Percentiles rank a stretch among this genome's conserved stretches.
Conservation (phyloP, 768 basidiomycete genomes). For the Steccherinum ochraceum region DNA sequence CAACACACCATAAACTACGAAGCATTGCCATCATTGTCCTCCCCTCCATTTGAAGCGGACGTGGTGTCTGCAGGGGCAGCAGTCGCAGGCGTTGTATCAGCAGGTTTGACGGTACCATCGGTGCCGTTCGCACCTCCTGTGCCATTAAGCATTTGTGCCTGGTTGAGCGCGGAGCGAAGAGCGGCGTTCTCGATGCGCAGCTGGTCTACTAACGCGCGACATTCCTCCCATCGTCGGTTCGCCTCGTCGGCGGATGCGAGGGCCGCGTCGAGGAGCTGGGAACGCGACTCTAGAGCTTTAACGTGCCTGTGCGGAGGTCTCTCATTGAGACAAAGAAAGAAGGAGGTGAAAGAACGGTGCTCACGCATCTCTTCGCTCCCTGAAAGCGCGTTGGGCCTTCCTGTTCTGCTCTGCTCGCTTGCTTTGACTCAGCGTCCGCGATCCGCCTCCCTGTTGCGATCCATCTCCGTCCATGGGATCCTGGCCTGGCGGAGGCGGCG, state of each 20-base stretch:
- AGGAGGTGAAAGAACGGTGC: conserved; percentile 23
- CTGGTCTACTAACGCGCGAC: conserved; percentile 83
- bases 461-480: neutral
- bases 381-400: conserved; percentile 88
- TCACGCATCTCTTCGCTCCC: conserved; percentile 85
- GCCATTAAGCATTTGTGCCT: conserved; percentile 9
- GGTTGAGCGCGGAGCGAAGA: conserved; percentile 56
- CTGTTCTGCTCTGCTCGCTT: conserved; percentile 94
- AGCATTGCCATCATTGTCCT: neutral
- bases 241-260: conserved; percentile 84
- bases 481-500: conserved; percentile 15
- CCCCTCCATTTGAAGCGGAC: too few relatives aligned
- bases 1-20: neutral
- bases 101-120: neutral
- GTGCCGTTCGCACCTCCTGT: conserved; percentile 1
- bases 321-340: conserved; percentile 1
- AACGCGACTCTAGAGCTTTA: conserved; percentile 81
- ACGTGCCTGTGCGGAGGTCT: conserved; percentile 52
- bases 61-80: too few relatives aligned
- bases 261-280: conserved; percentile 79
- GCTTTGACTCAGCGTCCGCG: conserved; percentile 64
- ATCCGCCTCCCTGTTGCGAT: conserved; percentile 20
- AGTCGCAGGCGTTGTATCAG: conserved; percentile 6
- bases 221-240: conserved; percentile 86
- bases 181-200: conserved; percentile 80